phyloP scores from a whole-genome alignment of 2,329 filamentous ascomycete species.

The Paraphaeosphaeria minitans region DNA sequence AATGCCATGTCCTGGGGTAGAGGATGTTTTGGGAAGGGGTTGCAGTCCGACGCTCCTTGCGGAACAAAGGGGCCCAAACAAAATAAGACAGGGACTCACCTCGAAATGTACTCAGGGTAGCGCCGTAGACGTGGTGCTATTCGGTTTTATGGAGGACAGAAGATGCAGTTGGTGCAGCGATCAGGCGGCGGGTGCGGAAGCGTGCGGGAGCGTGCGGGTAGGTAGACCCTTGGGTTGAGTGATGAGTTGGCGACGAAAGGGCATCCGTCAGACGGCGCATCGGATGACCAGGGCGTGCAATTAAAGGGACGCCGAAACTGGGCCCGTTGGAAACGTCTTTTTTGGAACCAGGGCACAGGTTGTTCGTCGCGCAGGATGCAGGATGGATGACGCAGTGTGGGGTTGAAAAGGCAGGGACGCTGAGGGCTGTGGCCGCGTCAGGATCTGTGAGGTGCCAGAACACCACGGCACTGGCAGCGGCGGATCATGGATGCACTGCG shows the following conservation, averaged over 20 bases:
- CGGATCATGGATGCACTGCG: not conserved
- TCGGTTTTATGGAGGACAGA: constrained; percentile 31
- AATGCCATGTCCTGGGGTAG: constrained; percentile 32
- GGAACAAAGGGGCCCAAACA: constrained; percentile 38
- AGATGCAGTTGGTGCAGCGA: constrained; percentile 29
- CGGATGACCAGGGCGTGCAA: constrained; percentile 26
- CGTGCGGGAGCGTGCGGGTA: no score
- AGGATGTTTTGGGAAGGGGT: constrained; percentile 40
- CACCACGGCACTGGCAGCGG: not conserved
- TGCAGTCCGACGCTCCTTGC: constrained; percentile 26
- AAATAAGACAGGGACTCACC: constrained; percentile 46
- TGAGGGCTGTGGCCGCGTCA: constrained; percentile 1
- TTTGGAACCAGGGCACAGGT: constrained; percentile 21
- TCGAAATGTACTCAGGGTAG: constrained; percentile 28
- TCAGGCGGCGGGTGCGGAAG: constrained; percentile 35
- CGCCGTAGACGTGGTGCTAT: constrained; percentile 29
- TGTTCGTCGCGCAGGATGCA: constrained; percentile 26
- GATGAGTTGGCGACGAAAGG: constrained; percentile 31
- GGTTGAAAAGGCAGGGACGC: constrained; percentile 12
- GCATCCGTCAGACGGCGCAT: constrained; percentile 23
- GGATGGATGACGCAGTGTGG: constrained; percentile 37
- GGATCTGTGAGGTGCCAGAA: not conserved
- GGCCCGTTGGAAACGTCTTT: constrained; percentile 34
- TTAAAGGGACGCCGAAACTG: constrained; percentile 21
- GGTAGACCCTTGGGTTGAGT: constrained; percentile 34